Evolutionary conservation across 2,329 filamentous ascomycete genomes (phyloP), one percentile per base, ranked within the genome.

Genomic region (Harringtonia aguacate): DNA sequence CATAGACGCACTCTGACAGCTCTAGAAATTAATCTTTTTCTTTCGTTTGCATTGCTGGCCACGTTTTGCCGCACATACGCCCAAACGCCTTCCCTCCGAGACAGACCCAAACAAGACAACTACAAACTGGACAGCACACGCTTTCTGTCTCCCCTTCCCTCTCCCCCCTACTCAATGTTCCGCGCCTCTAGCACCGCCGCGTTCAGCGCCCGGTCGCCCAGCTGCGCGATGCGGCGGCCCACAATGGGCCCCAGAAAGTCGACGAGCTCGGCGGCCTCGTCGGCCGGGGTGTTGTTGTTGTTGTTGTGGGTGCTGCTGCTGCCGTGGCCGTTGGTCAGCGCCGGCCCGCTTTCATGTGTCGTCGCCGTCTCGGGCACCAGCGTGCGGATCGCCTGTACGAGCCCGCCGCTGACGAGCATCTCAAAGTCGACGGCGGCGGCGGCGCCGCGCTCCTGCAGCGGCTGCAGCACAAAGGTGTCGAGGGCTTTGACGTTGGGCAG

Each of bases 181-280:
- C 69, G 65, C n/a, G 75, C 73, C 49, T 77, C 73, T 40, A 79
- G 57, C 13, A 79, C 65, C 4, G 67, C 66, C 52, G 62, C 63
- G 46, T 74, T 70, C 36, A 79, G 56, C 31, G 60, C 58, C 34
- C 66, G 62, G 48, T 74, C 70, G 4, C 63, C 66, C 9, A 72
- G 54, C 22, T 59, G 56, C 1, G 65, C 61, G 50, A 79, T 62
- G 36, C 66, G 66, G 33, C 63, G 60, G n/a, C 71, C 74, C 4
- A 79, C 61, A 35, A 70, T 71, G 7, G 73, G 66, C 0, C 75
- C 75, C 8, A 79, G 55, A 42, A 77, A 78, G 2, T 74, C 73
- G 28, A 65, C 66, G 4, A 79, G 59, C 44, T 75, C 66, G 8
- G 61, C 56, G 0, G 59, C 67, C 2, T 57, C 55, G 10, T 67